Conservation (phyloP, 768 basidiomycete species). For the Mycena maculata region DNA sequence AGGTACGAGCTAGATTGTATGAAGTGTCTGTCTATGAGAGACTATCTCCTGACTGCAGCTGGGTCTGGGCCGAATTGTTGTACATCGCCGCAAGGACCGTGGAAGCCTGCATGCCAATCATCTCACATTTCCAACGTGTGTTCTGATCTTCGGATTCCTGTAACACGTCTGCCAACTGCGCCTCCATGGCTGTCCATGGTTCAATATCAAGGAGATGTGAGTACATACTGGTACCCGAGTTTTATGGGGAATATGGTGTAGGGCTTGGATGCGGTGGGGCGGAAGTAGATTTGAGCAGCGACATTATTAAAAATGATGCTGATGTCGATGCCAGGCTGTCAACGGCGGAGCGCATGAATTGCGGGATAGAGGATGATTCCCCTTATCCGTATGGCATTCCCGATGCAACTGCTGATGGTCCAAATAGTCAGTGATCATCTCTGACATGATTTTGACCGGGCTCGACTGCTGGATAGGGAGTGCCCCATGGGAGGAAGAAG, state of each 20-base stretch:
- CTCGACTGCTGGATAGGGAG: slow-evolving; percentile 2
- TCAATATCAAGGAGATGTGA: neutral
- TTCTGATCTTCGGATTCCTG: neutral
- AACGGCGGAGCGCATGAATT: slow-evolving; percentile 3
- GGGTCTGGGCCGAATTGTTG: neutral
- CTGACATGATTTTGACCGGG: slow-evolving; percentile 6
- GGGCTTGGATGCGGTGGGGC: slow-evolving; percentile 10
- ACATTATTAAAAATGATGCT: slow-evolving; percentile 12
- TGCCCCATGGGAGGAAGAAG: neutral
- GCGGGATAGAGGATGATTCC: neutral
- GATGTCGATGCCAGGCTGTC: slow-evolving; percentile 14
- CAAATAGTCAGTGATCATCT: slow-evolving; percentile 11
- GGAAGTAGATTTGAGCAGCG: neutral
- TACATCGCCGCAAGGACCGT: slow-evolving; percentile 13
- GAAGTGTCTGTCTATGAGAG: too few species aligned
- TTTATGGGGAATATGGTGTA: slow-evolving; percentile 15
- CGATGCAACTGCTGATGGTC: slow-evolving; percentile 9
- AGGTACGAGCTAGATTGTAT: too few species aligned
- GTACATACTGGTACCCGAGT: neutral
- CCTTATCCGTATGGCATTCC: neutral
- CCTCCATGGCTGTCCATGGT: neutral
- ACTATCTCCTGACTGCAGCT: too few species aligned
- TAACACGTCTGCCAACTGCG: neutral
- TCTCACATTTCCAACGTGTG: neutral
- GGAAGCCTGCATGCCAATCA: neutral